phyloP scores from a whole-genome alignment of 805 yeast species.

The Metschnikowia picachoensis region DNA sequence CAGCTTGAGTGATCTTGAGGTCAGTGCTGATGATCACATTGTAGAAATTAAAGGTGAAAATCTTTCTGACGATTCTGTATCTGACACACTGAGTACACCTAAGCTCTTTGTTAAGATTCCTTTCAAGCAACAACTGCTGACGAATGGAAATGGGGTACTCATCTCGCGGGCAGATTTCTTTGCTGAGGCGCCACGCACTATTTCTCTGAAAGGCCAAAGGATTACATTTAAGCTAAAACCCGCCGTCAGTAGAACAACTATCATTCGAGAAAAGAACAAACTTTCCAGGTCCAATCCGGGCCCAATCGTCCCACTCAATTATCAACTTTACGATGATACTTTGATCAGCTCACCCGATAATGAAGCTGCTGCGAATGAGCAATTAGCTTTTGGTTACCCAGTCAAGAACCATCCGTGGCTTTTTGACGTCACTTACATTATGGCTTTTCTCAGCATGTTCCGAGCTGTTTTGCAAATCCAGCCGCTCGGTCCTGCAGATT shows the following conservation, averaged over 20 bases:
- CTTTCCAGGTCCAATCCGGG: slow-evolving; percentile 36
- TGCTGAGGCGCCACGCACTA: no score
- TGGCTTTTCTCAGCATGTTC: slow-evolving; percentile 33
- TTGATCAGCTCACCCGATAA: slow-evolving; percentile 18
- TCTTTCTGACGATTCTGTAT: background rate
- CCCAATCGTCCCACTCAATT: slow-evolving; percentile 33
- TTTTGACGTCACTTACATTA: slow-evolving; percentile 29
- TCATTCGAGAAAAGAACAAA: slow-evolving; percentile 26
- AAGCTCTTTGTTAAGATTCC: slow-evolving; percentile 2
- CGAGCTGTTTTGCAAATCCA: slow-evolving; percentile 21
- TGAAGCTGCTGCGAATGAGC: slow-evolving; percentile 20
- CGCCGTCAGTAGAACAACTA: slow-evolving; percentile 26
- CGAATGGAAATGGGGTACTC: no score
- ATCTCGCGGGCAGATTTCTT: no score
- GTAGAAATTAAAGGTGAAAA: background rate
- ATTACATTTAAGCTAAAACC: slow-evolving; percentile 3
- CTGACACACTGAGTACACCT: background rate
- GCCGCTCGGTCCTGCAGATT: slow-evolving; percentile 34
- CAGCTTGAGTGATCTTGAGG: no score
- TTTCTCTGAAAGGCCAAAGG: background rate
- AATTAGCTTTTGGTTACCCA: slow-evolving; percentile 33
- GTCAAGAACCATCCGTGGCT: slow-evolving; percentile 24
- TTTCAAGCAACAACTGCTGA: background rate
- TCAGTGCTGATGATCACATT: background rate
- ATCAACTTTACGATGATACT: slow-evolving; percentile 38